Evolutionary conservation across 2,329 filamentous ascomycete species (phyloP).

Genomic region (Aspergillus quadricinctus): DNA sequence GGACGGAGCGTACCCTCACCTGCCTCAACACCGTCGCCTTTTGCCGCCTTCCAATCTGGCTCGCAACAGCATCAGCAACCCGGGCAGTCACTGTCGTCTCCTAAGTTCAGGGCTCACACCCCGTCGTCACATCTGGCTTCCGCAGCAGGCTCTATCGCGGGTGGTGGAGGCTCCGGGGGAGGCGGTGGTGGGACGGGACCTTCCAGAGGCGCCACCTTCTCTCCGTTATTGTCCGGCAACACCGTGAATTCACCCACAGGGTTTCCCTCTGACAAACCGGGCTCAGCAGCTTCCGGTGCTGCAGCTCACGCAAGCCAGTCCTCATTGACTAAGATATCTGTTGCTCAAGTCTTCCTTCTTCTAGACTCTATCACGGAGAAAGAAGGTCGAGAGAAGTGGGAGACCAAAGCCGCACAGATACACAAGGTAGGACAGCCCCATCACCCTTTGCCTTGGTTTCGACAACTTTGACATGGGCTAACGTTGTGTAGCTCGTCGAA

Average conservation of each 20-base stretch:
- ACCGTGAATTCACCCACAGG: slow-evolving; percentile 52
- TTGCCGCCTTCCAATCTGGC: slow-evolving; percentile 52
- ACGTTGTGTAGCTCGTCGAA: slow-evolving; percentile 69
- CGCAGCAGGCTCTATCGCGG: slow-evolving; percentile 50
- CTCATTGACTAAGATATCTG: slow-evolving; percentile 84
- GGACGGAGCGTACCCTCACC: slow-evolving; percentile 51
- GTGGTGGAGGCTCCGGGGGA: slow-evolving; percentile 47
- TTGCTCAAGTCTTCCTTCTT: slow-evolving; percentile 91
- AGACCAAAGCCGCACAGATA: slow-evolving; percentile 84
- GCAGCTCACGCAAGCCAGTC: slow-evolving; percentile 48
- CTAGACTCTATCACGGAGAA: slow-evolving; percentile 94
- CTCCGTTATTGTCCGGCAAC: slow-evolving; percentile 55
- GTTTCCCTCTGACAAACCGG: slow-evolving; percentile 47
- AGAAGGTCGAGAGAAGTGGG: slow-evolving; percentile 86
- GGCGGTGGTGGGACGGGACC: slow-evolving; percentile 52
- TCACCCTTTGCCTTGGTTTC: background rate
- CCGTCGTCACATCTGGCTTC: slow-evolving; percentile 55
- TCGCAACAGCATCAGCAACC: slow-evolving; percentile 49
- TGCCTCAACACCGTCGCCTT: slow-evolving; percentile 52
- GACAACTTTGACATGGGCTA: background rate
- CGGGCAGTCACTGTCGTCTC: slow-evolving; percentile 52
- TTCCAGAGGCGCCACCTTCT: slow-evolving; percentile 56
- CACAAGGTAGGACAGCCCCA: slow-evolving; percentile 66
- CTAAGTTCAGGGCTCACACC: slow-evolving; percentile 52
- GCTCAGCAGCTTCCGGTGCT: slow-evolving; percentile 33